Evolutionary conservation across 225 moss, liverwort and hornwort species (phyloP).

Genomic region (Physcomitrium patens): DNA sequence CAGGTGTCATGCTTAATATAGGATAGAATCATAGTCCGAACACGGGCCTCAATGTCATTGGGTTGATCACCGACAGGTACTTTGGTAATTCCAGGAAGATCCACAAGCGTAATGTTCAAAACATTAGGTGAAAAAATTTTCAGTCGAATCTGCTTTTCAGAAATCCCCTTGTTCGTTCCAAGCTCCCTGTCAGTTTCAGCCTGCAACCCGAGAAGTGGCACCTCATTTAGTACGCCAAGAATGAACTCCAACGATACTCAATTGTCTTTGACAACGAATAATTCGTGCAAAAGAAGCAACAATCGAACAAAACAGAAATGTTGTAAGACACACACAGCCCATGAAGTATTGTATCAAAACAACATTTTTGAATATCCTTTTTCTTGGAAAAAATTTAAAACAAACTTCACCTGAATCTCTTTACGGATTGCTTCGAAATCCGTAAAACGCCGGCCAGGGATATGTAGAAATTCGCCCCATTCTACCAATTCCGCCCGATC

Average conservation of each 20-base stretch:
- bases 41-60: constrained; percentile 94
- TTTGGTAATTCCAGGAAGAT: constrained; percentile 97
- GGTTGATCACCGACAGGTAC: constrained; percentile 99
- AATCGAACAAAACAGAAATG: background rate
- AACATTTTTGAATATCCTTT: too few relatives aligned
- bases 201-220: constrained; percentile 52
- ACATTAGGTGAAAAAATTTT: constrained; percentile 98
- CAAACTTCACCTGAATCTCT: constrained; percentile 79
- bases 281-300: constrained; percentile 3
- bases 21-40: constrained; percentile 95
- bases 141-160: constrained; percentile 96
- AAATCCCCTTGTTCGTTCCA: constrained; percentile 95
- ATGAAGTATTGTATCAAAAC: too few relatives aligned
- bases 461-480: constrained; percentile 98
- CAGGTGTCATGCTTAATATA: constrained; percentile 99
- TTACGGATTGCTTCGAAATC: constrained; percentile 91
- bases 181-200: constrained; percentile 96
- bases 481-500: constrained; percentile 92
- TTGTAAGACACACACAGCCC: background rate
- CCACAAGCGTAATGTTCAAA: constrained; percentile 96
- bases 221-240: background rate
- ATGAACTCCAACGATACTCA: background rate
- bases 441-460: constrained; percentile 94
- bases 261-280: constrained; percentile 18
- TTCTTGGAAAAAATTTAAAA: background rate